Conservation (phyloP, 2,329 filamentous ascomycete genomes). For the Periconia sp. region DNA sequence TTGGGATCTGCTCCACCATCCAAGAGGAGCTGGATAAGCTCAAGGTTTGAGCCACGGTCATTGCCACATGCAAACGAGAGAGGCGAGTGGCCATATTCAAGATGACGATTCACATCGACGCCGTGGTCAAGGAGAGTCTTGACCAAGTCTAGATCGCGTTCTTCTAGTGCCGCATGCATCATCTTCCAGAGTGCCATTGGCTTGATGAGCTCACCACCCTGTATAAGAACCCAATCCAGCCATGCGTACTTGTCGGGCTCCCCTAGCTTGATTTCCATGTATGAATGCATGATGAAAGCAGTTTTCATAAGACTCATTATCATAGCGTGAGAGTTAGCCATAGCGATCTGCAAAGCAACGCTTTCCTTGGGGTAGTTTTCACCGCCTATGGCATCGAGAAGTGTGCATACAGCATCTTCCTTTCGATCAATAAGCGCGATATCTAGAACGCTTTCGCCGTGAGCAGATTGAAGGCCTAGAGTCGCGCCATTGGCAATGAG, state of each 20-base stretch:
- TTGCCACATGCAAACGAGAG: conserved; percentile 17
- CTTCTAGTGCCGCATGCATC: conserved; percentile 18
- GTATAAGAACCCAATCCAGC: conserved; percentile 26
- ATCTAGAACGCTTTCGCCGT: conserved; percentile 17
- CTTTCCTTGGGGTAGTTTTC: conserved; percentile 21
- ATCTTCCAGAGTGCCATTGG: conserved; percentile 19
- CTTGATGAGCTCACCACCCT: conserved; percentile 25
- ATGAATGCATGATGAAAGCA: conserved; percentile 17
- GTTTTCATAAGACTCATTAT: conserved; percentile 18
- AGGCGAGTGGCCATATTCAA: conserved; percentile 19
- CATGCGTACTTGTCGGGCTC: conserved; percentile 14
- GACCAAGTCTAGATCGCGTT: conserved; percentile 15
- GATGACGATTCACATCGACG: conserved; percentile 18
- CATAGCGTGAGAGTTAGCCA: conserved; percentile 11
- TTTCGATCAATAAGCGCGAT: conserved; percentile 18
- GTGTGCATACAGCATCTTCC: conserved; percentile 9
- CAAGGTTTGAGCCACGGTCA: conserved; percentile 14
- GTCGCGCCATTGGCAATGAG: conserved; percentile 20
- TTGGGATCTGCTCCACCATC: conserved; percentile 22
- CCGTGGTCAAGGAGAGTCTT: conserved; percentile 17
- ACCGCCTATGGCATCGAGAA: conserved; percentile 24
- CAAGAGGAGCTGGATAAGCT: conserved; percentile 20
- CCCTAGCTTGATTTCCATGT: conserved; percentile 2
- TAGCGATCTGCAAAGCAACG: conserved; percentile 26
- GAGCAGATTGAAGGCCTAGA: conserved; percentile 1